Conservation (phyloP, 2,329 filamentous ascomycete species). For the Trichocomaceae sp. region DNA sequence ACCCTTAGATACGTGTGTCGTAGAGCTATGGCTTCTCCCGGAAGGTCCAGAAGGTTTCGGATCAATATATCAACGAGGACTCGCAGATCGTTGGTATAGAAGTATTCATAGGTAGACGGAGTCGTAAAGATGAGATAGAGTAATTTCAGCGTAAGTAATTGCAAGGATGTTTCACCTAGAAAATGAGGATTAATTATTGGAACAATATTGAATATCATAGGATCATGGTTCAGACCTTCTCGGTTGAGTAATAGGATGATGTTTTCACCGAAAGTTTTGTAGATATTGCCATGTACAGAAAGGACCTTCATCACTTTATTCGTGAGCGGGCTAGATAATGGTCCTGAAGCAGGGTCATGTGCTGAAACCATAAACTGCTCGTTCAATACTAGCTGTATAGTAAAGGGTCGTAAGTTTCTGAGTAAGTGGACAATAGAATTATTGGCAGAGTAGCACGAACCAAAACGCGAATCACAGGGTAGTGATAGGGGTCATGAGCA, state of each 20-base stretch:
- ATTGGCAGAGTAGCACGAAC: conserved; percentile 46
- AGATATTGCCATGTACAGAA: conserved; percentile 69
- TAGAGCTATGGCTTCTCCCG: conserved; percentile 65
- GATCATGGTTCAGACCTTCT: conserved; percentile 50
- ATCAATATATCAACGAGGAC: conserved; percentile 94
- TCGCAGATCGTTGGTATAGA: conserved; percentile 94
- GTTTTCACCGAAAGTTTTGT: conserved; percentile 95
- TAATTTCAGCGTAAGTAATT: conserved; percentile 92
- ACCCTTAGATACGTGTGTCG: conserved; percentile 94
- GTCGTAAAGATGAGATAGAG: conserved; percentile 94
- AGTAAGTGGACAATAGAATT: background rate
- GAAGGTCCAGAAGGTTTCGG: conserved; percentile 90
- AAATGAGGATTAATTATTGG: conserved; percentile 16
- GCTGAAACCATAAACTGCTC: conserved; percentile 91
- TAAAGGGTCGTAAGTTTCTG: conserved; percentile 11
- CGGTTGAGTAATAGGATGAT: conserved; percentile 92
- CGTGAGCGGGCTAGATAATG: conserved; percentile 54
- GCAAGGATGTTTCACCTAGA: conserved; percentile 74
- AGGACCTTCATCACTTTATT: conserved; percentile 92
- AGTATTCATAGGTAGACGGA: conserved; percentile 87
- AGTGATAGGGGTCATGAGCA: conserved; percentile 87
- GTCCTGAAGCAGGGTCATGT: conserved; percentile 46
- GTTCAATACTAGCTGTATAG: conserved; percentile 75
- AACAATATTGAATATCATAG: background rate
- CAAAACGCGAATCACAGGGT: conserved; percentile 85